These are phyloP conservation scores for Verbena officinalis DNA, from an alignment of 257 asterid species.

Conservation along the genomic window DNA sequence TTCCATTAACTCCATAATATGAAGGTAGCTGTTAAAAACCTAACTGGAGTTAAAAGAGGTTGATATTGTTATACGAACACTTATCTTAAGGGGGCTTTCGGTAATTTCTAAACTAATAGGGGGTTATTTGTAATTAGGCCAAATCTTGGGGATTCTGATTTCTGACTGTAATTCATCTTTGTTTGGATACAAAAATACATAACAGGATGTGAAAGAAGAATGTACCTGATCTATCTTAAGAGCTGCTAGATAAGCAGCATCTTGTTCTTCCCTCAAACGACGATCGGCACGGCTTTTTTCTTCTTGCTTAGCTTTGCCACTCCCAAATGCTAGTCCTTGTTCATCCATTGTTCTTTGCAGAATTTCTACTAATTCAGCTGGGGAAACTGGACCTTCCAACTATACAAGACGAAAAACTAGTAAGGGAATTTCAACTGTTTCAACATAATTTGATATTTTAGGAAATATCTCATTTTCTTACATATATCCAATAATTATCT, in stretches of 20 bases:
- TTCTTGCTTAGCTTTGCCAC: conserved; percentile 47
- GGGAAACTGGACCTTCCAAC: conserved; percentile 86
- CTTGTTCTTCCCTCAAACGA: conserved; percentile 79
- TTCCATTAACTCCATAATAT: too few relatives aligned
- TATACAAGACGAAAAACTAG: conserved; percentile 26
- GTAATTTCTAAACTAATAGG: too few relatives aligned
- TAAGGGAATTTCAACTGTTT: neutral
- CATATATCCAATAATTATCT: neutral
- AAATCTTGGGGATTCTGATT: too few relatives aligned
- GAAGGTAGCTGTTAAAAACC: too few relatives aligned
- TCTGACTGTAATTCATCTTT: too few relatives aligned
- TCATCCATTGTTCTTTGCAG: conserved; percentile 78
- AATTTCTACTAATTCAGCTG: conserved; percentile 70
- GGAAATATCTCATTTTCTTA: too few relatives aligned
- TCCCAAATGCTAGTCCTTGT: conserved; percentile 73
- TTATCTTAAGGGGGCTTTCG: too few relatives aligned
- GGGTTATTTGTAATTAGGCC: too few relatives aligned
- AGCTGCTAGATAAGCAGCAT: conserved; percentile 75
- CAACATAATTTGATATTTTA: too few relatives aligned
- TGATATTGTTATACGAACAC: too few relatives aligned
- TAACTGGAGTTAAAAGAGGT: too few relatives aligned
- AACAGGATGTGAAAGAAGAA: neutral
- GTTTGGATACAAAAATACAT: neutral
- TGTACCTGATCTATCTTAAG: conserved; percentile 73
- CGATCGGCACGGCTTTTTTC: conserved; percentile 48